Evolutionary conservation across 2,329 filamentous ascomycete genomes (phyloP).

Genomic region (Curvularia sp.): DNA sequence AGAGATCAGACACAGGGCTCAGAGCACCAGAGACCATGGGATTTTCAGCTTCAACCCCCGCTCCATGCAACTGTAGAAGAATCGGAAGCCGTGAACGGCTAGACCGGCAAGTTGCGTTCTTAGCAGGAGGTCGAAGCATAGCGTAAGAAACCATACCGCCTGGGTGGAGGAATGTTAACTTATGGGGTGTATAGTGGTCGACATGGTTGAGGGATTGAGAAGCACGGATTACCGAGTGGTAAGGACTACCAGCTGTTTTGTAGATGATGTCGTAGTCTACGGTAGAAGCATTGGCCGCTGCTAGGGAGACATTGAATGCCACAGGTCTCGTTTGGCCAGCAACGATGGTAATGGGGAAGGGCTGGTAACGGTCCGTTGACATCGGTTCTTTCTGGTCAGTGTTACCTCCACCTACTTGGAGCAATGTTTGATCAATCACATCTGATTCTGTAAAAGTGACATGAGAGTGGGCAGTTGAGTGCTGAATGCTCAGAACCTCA

Average conservation of each 20-base stretch:
- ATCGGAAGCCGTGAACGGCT: constrained; percentile 52
- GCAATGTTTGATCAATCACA: constrained; percentile 19
- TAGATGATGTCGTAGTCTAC: constrained; percentile 40
- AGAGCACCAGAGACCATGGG: constrained; percentile 56
- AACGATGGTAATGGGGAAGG: constrained; percentile 26
- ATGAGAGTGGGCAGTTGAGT: constrained; percentile 25
- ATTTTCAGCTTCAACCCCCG: constrained; percentile 62
- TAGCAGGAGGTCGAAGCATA: constrained; percentile 62
- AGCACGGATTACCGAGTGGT: constrained; percentile 28
- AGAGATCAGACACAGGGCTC: constrained; percentile 59
- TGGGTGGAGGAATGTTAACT: constrained; percentile 62
- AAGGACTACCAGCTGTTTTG: constrained; percentile 19
- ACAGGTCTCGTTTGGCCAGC: constrained; percentile 54
- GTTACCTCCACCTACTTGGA: constrained; percentile 19
- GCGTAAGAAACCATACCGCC: constrained; percentile 64
- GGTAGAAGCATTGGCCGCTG: constrained; percentile 31
- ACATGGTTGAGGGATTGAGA: constrained; percentile 37
- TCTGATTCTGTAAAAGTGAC: constrained; percentile 16
- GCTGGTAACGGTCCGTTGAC: not conserved
- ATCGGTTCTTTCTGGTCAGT: constrained; percentile 18
- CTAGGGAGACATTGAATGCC: constrained; percentile 44
- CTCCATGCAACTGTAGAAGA: constrained; percentile 62
- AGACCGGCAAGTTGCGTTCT: constrained; percentile 43
- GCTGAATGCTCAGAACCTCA: constrained; percentile 44
- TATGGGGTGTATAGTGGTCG: constrained; percentile 56